Percentiles rank a stretch among this genome's conserved stretches.
These are phyloP conservation scores for Microcyclospora tardicrescens DNA, from an alignment of 2,329 filamentous ascomycete species.

Conservation along the genomic window DNA sequence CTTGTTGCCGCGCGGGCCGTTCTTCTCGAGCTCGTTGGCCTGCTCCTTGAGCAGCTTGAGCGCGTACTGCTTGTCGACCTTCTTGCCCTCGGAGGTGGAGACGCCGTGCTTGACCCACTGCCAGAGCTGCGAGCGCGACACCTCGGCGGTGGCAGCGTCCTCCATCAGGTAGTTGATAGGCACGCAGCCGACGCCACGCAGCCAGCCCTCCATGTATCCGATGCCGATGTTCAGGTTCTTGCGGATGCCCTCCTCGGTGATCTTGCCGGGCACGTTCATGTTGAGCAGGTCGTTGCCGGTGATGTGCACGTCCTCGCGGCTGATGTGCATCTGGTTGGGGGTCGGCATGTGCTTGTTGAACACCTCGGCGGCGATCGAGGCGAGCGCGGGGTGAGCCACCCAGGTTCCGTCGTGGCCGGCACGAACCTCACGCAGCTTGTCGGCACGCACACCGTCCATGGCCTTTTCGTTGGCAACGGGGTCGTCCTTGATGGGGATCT, in stretches of 20 bases:
- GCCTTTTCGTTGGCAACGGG: constrained; percentile 80
- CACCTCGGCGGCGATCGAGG: constrained; percentile 73
- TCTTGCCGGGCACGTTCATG: constrained; percentile 87
- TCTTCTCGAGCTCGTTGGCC: constrained; percentile 58
- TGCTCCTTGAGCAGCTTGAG: constrained; percentile 79
- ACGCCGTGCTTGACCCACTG: constrained; percentile 75
- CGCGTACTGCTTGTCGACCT: constrained; percentile 83
- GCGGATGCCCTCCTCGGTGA: constrained; percentile 89
- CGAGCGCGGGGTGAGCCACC: constrained; percentile 93
- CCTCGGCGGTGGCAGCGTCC: constrained; percentile 92
- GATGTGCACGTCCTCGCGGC: constrained; percentile 79
- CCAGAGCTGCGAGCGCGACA: constrained; percentile 89
- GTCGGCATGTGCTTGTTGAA: constrained; percentile 99
- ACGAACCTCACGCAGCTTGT: constrained; percentile 91
- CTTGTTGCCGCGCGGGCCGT: constrained; percentile 80
- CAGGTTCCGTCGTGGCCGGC: constrained; percentile 95
- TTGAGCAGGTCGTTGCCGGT: constrained; percentile 84
- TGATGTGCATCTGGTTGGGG: constrained; percentile 86
- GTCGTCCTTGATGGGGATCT: constrained; percentile 97
- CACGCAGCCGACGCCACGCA: constrained; percentile 86
- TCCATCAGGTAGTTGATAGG: constrained; percentile 99
- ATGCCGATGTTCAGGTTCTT: constrained; percentile 97
- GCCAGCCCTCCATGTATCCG: constrained; percentile 97
- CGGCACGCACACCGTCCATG: constrained; percentile 83
- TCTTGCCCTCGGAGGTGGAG: constrained; percentile 75